Evolutionary conservation across 225 moss, liverwort and hornwort species (phyloP), one percentile per base, ranked within the genome.

Genomic region (Thuidium tamariscinum): DNA sequence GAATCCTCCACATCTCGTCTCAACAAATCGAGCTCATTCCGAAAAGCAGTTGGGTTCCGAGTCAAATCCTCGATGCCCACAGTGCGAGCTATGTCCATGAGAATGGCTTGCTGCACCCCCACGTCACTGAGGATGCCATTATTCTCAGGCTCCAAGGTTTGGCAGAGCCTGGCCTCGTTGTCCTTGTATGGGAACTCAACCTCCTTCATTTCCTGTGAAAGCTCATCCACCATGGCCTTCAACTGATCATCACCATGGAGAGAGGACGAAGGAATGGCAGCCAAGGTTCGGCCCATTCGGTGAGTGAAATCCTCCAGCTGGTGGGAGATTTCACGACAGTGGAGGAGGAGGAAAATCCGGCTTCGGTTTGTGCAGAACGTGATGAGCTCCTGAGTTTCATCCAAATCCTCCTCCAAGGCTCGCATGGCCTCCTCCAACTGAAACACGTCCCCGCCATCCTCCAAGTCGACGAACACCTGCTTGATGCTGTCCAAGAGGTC

Each of bases 21-120:
- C 77, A 97, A 83, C 52, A 95, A 89, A 70, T 99, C 95, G 37
- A 99, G 94, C 91, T 99, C 97, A 29, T 93, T 95, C 79, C 95
- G 93, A 61, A 99, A 92, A 36, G 93, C 96, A 63, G 91, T 85
- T 11, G 96, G 95, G 44, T 99, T 99, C 34, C 95, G 92, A 29
- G 90, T 81, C 57, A 96, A 79, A 81, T 96, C 99, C 67, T 96
- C 95, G 36, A 99, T 93, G 6, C 99, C 99, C 77, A 96, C 89
- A 9, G 96, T 94, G 62, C 97, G 95, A 34, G 99, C 99, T 70
- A 97, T 95, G 79, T 99, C 99, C 99, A 99, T 97, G 32, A 97
- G 91, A 90, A 99, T 93, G 62, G 92, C 99, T 41, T 94, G 92
- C 91, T 99, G 99, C 80, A 99, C 95, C 16, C 94, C 95, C 63